phyloP scores from a whole-genome alignment of 1,139 yeast species.

The Lodderomyces elongisporus region DNA sequence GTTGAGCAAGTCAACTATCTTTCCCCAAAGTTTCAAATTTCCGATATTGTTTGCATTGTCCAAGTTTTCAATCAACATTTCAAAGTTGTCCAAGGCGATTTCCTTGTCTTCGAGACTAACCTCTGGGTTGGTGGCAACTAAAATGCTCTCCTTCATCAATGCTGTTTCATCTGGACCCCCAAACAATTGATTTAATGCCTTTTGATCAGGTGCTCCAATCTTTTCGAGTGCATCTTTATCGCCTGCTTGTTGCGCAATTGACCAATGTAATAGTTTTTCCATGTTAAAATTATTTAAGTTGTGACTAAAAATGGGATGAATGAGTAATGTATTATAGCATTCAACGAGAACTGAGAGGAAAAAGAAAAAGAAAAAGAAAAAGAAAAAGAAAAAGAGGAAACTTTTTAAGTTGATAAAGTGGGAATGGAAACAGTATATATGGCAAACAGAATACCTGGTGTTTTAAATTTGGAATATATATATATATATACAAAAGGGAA shows the following conservation, averaged over 20 bases:
- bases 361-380: too few species aligned
- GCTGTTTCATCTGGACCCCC: slow-evolving; percentile 85
- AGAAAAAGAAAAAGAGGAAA: neutral
- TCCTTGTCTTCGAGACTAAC: slow-evolving; percentile 59
- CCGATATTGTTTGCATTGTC: slow-evolving; percentile 94
- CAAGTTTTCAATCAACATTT: slow-evolving; percentile 87
- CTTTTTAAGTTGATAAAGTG: too few species aligned
- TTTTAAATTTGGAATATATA: too few species aligned
- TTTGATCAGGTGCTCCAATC: slow-evolving; percentile 71
- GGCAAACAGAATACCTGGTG: too few species aligned
- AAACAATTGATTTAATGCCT: slow-evolving; percentile 68
- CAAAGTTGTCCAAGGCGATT: slow-evolving; percentile 84
- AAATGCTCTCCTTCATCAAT: slow-evolving; percentile 71
- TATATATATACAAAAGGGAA: too few species aligned
- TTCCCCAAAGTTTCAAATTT: slow-evolving; percentile 76
- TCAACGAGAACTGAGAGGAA: neutral
- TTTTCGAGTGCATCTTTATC: slow-evolving; percentile 59
- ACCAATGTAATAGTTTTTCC: slow-evolving; percentile 93
- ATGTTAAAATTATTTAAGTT: too few species aligned
- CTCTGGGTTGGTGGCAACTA: slow-evolving; percentile 57
- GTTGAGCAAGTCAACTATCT: slow-evolving; percentile 47
- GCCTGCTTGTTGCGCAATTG: slow-evolving; percentile 70
- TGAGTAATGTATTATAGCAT: too few species aligned
- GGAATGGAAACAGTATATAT: too few species aligned
- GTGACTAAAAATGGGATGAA: too few species aligned